Evolutionary conservation across 2,329 filamentous ascomycete species (phyloP), one percentile per base, ranked within the genome.

Genomic region (Fusarium sp.): DNA sequence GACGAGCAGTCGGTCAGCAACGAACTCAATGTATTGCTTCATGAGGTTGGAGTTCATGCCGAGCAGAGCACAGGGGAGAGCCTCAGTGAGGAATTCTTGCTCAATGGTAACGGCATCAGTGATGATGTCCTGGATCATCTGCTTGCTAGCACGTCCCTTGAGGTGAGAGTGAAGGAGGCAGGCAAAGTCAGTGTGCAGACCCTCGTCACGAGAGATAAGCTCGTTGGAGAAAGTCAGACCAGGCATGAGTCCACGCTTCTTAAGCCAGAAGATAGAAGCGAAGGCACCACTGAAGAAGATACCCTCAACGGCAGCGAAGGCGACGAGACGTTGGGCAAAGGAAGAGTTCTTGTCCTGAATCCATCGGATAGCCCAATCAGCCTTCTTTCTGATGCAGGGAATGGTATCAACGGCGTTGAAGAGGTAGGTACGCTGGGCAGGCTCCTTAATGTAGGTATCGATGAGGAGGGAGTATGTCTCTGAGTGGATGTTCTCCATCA

Each of bases 401-500:
- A 99, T 99, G 79, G 95, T 99, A 74, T 99, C 96, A 83, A 99
- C 97, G 77, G 96, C 96, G 78, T 99, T 97, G 86, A 99, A 98
- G 61, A 99, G 91, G 81, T 98, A 94, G 68, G 89, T 92, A 75
- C 93, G 91, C 86, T 99, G 95, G 80, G 92, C 92, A 69, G 93
- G 92, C 86, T 99, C 96, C 88, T 97, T 98, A 85, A 99, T 97
- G 83, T 99, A 99, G 69, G 95, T 98, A 82, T 99, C 96, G 80
- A 99, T 99, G 80, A 99, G 90, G 37, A 99, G 91, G 21, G 95
- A 98, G 89, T 99, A 99, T 57, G 96, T 99, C 86, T 99, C 96
- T 18, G 96, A 98, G 88, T 99, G 96, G 78, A 99, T 97, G 86
- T 99, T 99, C 88, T 99, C 96, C 93, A 99, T 98, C 96, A 99